Evolutionary conservation across 2,329 filamentous ascomycete species (phyloP).

Genomic region (Paramyrothecium roridum): DNA sequence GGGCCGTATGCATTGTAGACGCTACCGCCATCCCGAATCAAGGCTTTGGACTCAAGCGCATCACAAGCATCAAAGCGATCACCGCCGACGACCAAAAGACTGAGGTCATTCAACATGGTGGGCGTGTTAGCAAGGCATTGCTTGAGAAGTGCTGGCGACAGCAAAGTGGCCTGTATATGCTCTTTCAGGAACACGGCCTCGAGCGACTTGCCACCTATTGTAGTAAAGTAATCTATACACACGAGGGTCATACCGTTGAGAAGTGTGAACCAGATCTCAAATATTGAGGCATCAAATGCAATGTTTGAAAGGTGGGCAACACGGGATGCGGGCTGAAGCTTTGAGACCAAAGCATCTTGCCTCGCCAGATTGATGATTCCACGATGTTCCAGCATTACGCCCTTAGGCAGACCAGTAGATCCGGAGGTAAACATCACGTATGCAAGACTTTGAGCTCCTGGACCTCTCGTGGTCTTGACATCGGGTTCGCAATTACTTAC

Average conservation of each 20-base stretch:
- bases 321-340: neutral
- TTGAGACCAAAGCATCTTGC: too few relatives aligned
- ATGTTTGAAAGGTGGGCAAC: slow-evolving; percentile 14
- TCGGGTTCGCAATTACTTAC: neutral
- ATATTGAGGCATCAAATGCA: slow-evolving; percentile 14
- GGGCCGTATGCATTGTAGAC: slow-evolving; percentile 12
- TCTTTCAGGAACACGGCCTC: slow-evolving; percentile 6
- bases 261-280: slow-evolving; percentile 13
- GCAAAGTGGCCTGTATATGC: slow-evolving; percentile 3
- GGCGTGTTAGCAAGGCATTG: slow-evolving; percentile 12
- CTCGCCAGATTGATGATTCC: neutral
- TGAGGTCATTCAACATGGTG: neutral
- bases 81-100: slow-evolving; percentile 11
- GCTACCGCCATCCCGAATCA: neutral
- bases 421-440: slow-evolving; percentile 19
- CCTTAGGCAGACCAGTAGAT: slow-evolving; percentile 17
- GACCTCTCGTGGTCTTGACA: neutral
- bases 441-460: slow-evolving; percentile 8
- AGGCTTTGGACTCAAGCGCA: neutral
- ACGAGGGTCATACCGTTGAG: slow-evolving; percentile 9
- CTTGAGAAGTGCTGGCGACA: slow-evolving; percentile 15
- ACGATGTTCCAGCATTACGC: slow-evolving; percentile 1
- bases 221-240: slow-evolving; percentile 8
- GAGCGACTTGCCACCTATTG: slow-evolving; percentile 3
- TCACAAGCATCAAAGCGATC: slow-evolving; percentile 11